Percentiles rank a stretch among this genome's conserved stretches.
Evolutionary conservation across 1,284 basidiomycete genomes (phyloP).

Genomic region (Sparassis latifolia): DNA sequence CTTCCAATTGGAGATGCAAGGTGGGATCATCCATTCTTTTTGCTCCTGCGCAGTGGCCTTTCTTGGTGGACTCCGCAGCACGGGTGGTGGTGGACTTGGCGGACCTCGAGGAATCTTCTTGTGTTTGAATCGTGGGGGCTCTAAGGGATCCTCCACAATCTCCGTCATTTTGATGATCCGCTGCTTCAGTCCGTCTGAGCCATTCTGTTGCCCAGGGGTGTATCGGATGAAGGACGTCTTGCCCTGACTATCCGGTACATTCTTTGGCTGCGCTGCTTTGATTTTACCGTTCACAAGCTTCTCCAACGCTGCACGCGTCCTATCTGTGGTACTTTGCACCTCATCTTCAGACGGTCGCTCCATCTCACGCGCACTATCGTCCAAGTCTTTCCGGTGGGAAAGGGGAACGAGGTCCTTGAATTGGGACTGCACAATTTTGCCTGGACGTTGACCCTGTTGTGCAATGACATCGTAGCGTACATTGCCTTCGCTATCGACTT

Average conservation of each 20-base stretch:
- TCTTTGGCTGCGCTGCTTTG: conserved; percentile 93
- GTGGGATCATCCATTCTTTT: conserved; percentile 99
- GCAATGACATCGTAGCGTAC: conserved; percentile 97
- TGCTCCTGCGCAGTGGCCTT: conserved; percentile 96
- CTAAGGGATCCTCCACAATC: conserved; percentile 94
- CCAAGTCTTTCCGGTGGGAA: conserved; percentile 82
- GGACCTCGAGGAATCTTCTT: conserved; percentile 97
- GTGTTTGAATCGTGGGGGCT: conserved; percentile 96
- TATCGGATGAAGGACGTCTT: conserved; percentile 91
- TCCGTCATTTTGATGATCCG: conserved; percentile 99
- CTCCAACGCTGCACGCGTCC: conserved; percentile 87
- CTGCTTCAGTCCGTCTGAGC: conserved; percentile 72
- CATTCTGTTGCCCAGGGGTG: conserved; percentile 85
- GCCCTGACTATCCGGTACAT: conserved; percentile 72
- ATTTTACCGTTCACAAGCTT: conserved; percentile 93
- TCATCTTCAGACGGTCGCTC: conserved; percentile 91
- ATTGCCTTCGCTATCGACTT: conserved; percentile 94
- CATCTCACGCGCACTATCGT: conserved; percentile 69
- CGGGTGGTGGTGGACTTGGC: conserved; percentile 95
- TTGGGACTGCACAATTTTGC: conserved; percentile 86
- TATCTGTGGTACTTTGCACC: conserved; percentile 83
- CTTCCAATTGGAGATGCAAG: conserved; percentile 99
- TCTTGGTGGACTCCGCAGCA: conserved; percentile 90
- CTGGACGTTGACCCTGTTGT: conserved; percentile 85
- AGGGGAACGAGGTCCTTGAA: conserved; percentile 98